These are phyloP conservation scores for Coniochaeta hoffmannii DNA, from an alignment of 2,329 filamentous ascomycete genomes.

Conservation along the genomic window DNA sequence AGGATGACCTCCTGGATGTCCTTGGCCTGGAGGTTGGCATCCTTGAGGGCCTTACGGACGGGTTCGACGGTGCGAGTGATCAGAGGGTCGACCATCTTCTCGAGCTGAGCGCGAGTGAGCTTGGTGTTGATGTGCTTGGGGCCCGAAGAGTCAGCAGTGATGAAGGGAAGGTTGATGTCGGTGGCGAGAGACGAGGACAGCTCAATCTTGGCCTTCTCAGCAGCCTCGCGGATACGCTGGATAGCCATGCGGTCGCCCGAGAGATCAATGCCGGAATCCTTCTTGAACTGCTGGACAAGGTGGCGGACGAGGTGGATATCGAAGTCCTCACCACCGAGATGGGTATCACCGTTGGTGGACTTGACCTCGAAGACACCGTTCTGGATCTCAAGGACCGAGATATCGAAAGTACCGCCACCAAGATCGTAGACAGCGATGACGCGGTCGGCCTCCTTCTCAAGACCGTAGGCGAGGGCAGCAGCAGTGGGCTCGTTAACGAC, in stretches of 20 bases:
- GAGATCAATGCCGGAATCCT: slow-evolving; percentile 85
- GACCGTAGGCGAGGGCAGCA: slow-evolving; percentile 88
- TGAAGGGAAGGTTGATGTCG: slow-evolving; percentile 98
- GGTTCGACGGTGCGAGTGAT: slow-evolving; percentile 83
- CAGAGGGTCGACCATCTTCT: slow-evolving; percentile 84
- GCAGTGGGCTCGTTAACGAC: slow-evolving; percentile 98
- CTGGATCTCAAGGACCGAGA: slow-evolving; percentile 94
- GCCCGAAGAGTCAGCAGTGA: slow-evolving; percentile 89
- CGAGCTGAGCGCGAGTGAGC: slow-evolving; percentile 86
- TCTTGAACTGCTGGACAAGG: slow-evolving; percentile 94
- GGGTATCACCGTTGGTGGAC: slow-evolving; percentile 97
- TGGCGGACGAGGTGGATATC: slow-evolving; percentile 92
- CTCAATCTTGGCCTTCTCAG: slow-evolving; percentile 99
- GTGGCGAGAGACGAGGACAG: slow-evolving; percentile 91
- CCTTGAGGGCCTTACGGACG: slow-evolving; percentile 94
- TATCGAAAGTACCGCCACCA: slow-evolving; percentile 98
- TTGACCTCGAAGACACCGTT: slow-evolving; percentile 98
- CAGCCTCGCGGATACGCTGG: slow-evolving; percentile 96
- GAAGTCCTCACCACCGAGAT: slow-evolving; percentile 97
- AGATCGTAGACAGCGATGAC: slow-evolving; percentile 95
- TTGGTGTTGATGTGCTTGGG: slow-evolving; percentile 98
- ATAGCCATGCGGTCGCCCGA: slow-evolving; percentile 94
- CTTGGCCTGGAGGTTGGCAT: slow-evolving; percentile 82
- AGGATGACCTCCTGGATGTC: slow-evolving; percentile 98
- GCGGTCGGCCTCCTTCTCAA: slow-evolving; percentile 88